phyloP scores from a whole-genome alignment of 1,284 basidiomycete genomes.

The Sanghuangporus sanghuang region DNA sequence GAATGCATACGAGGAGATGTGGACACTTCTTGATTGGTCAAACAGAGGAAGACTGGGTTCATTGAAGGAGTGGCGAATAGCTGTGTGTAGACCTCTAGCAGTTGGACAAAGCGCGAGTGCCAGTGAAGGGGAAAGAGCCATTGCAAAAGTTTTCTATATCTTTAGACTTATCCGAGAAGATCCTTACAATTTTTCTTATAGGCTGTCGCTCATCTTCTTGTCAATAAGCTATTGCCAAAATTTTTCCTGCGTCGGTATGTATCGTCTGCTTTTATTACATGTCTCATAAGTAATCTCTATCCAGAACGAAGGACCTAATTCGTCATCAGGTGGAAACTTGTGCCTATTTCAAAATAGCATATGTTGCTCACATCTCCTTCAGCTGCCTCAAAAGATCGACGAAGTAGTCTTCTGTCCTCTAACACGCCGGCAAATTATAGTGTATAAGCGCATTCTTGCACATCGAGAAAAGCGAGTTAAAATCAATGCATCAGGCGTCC shows the following conservation, averaged over 20 bases:
- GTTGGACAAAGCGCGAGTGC: conserved; percentile 64
- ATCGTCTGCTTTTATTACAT: neutral
- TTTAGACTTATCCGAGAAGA: neutral
- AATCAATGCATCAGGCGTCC: neutral
- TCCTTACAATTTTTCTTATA: conserved; percentile 21
- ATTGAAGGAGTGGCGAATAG: conserved; percentile 62
- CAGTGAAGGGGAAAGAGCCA: conserved; percentile 54
- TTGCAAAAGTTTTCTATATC: conserved; percentile 11
- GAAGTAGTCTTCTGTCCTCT: conserved; percentile 88
- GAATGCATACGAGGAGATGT: conserved; percentile 79
- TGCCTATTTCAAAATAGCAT: neutral
- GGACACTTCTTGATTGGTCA: conserved; percentile 80
- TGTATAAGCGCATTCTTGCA: conserved; percentile 68
- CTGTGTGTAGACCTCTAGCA: conserved; percentile 60
- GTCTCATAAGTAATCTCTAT: neutral
- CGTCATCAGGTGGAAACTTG: conserved; percentile 49
- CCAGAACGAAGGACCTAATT: conserved; percentile 79
- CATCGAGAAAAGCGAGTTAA: conserved; percentile 50
- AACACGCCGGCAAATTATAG: conserved; percentile 56
- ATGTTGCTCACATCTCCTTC: neutral
- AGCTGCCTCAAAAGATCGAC: conserved; percentile 80
- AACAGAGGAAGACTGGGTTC: conserved; percentile 67
- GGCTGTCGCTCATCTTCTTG: conserved; percentile 55
- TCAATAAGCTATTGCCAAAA: conserved; percentile 60
- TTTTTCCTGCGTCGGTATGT: conserved; percentile 73